Conservation (phyloP, 1,284 basidiomycete species). For the Malassezia arunalokei region DNA sequence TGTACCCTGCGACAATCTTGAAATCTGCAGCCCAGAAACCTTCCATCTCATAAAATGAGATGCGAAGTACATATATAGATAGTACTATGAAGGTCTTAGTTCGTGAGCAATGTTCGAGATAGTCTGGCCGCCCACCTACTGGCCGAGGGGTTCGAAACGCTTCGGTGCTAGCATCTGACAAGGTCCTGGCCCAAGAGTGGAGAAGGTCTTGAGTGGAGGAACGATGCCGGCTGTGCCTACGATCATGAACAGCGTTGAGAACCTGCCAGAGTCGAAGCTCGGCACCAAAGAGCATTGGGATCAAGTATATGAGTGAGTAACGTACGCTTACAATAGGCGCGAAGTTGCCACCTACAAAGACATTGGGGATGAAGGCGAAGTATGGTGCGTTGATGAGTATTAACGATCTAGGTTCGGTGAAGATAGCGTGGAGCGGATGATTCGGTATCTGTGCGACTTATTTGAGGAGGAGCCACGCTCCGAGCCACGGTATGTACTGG, state of each 20-base stretch:
- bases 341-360: slow-evolving; percentile 68
- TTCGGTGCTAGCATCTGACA: too few relatives aligned
- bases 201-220: too few relatives aligned
- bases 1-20: too few relatives aligned
- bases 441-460: slow-evolving; percentile 24
- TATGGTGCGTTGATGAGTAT: slow-evolving; percentile 54
- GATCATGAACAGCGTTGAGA: slow-evolving; percentile 12
- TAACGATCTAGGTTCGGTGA: slow-evolving; percentile 62
- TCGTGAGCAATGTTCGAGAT: too few relatives aligned
- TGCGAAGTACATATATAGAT: too few relatives aligned
- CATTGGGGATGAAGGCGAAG: slow-evolving; percentile 73
- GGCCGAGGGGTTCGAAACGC: too few relatives aligned
- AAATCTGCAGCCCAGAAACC: too few relatives aligned
- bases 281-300: slow-evolving; percentile 56
- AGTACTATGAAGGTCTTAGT: too few relatives aligned
- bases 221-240: too few relatives aligned
- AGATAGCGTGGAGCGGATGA: slow-evolving; percentile 69
- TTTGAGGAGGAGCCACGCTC: slow-evolving; percentile 2
- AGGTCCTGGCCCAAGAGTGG: too few relatives aligned
- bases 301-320: slow-evolving; percentile 14
- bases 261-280: slow-evolving; percentile 52
- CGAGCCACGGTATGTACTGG: slow-evolving; percentile 21
- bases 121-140: too few relatives aligned
- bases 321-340: slow-evolving; percentile 28
- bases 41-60: too few relatives aligned